A percentile compares a stretch with the other conserved stretches of the same genome.
Conservation (phyloP, 352 stramenopile genomes). For the Globisporangium orthogonon region DNA sequence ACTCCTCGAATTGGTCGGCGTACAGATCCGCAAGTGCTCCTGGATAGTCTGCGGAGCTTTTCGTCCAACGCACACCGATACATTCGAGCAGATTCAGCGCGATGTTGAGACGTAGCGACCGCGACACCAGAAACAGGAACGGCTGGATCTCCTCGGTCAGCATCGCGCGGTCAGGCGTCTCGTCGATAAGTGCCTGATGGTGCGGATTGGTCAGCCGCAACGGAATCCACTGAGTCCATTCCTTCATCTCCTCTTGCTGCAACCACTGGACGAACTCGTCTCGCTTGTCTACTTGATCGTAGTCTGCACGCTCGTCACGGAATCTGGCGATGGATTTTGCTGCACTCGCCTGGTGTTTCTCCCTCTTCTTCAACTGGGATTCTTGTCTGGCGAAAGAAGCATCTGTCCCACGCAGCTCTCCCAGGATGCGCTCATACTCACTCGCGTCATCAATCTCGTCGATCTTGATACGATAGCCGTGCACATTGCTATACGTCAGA, state of each 20-base stretch:
- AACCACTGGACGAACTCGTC: slow-evolving; percentile 51
- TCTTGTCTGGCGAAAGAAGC: slow-evolving; percentile 23
- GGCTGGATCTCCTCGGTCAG: slow-evolving; percentile 73
- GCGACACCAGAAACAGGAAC: slow-evolving; percentile 59
- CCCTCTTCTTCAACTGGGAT: slow-evolving; percentile 19
- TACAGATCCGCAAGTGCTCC: slow-evolving; percentile 17
- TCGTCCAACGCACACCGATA: slow-evolving; percentile 23
- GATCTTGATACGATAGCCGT: slow-evolving; percentile 69
- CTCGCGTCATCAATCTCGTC: slow-evolving; percentile 48
- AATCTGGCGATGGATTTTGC: slow-evolving; percentile 18
- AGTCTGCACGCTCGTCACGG: slow-evolving; percentile 58
- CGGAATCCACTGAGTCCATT: slow-evolving; percentile 48
- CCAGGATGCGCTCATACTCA: slow-evolving; percentile 74
- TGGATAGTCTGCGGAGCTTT: neutral
- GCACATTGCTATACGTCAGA: slow-evolving; percentile 75
- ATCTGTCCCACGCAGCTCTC: slow-evolving; percentile 53
- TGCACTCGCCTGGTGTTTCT: slow-evolving; percentile 21
- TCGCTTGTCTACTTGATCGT: slow-evolving; percentile 16
- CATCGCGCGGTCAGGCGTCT: slow-evolving; percentile 51
- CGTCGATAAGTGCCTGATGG: slow-evolving; percentile 49
- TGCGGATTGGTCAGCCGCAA: slow-evolving; percentile 32
- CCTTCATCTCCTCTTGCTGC: slow-evolving; percentile 24
- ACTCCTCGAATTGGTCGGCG: slow-evolving; percentile 31
- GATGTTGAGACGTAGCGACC: slow-evolving; percentile 21
- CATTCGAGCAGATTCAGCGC: slow-evolving; percentile 36